Base-by-base conservation (phyloP, 2,329 filamentous ascomycete genomes). In the Pestalotiopsis sp. region DNA sequence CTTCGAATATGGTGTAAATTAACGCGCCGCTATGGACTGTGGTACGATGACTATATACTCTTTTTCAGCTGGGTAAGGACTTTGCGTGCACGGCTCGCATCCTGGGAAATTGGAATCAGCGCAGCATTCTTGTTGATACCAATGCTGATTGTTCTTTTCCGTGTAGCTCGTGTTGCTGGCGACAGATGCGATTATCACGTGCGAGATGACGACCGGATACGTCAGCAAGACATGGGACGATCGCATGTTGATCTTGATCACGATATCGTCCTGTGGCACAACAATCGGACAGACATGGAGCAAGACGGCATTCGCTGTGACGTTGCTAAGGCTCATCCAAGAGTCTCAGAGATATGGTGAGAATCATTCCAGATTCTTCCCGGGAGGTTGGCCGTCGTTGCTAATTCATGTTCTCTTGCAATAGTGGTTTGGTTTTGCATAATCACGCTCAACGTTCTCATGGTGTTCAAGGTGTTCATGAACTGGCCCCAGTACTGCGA, bases 221-320 rank as follows among this genome's bases (percentile, higher is more conserved):
- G 65, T 66, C 40, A 61, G 56, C n/a, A 66, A 81, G n/a, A 72
- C 76, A 20, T 86, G 84, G 84, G 81, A 83, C 68, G 82, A 85
- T 69, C 80, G 79, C 66, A 86, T 86, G 84, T 83, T 84, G 71
- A 85, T 86, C 70, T 76, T 86, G 66, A 85, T 86, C 78, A 84
- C 82, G 69, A 74, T 78, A 13, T 78, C 78, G 2, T 79, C 78
- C 1, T 80, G 77, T 70, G 77, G 78, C 40, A 80, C 77, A 11
- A 66, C 80, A 26, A 75, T 81, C 63, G 77, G 76, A 0, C 79
- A 80, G 69, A 75, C 79, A 4, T 74, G 70, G 70, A 78, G 77
- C 60, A 80, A 80, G 70, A 77, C 78, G n/a, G 79, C 79, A 1
- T 80, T 81, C 35, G 79, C 71, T 1, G 76, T 79, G 17, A 80